phyloP scores from a whole-genome alignment of 345 rosid genomes.

The Nasturtium officinale region DNA sequence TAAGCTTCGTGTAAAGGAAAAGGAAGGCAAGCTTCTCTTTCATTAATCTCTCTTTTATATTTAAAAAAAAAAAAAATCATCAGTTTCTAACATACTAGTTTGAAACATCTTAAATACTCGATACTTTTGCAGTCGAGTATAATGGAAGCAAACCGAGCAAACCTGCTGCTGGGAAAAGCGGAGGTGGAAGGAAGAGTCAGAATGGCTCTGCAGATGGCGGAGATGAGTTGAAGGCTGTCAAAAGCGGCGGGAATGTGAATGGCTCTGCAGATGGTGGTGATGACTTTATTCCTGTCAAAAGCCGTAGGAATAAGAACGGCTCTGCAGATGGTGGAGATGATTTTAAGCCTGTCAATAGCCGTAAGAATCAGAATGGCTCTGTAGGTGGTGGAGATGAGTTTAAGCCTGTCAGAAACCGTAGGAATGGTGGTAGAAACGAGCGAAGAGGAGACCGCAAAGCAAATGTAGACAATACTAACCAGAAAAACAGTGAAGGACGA shows the following conservation, averaged over 20 bases:
- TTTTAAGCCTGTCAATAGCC: neutral
- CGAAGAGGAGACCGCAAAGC: slow-evolving; percentile 16
- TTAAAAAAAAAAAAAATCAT: neutral
- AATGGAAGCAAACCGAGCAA: slow-evolving; percentile 30
- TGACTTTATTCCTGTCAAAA: neutral
- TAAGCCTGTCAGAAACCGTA: slow-evolving; percentile 17
- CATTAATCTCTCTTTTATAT: neutral
- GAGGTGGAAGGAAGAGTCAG: slow-evolving; percentile 32
- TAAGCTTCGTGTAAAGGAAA: slow-evolving; percentile 44
- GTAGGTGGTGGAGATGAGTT: neutral
- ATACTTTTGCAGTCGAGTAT: slow-evolving; percentile 35
- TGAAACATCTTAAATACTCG: neutral
- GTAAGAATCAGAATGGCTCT: neutral
- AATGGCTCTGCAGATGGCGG: slow-evolving; percentile 21
- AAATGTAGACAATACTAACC: slow-evolving; percentile 11
- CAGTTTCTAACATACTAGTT: neutral
- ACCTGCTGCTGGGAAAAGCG: slow-evolving; percentile 16
- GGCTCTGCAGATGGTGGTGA: slow-evolving; percentile 15
- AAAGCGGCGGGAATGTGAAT: neutral
- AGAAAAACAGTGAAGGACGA: slow-evolving; percentile 31
- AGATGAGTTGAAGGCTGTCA: neutral
- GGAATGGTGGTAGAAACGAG: slow-evolving; percentile 19
- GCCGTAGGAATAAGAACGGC: neutral
- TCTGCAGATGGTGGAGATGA: slow-evolving; percentile 35
- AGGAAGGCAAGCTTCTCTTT: slow-evolving; percentile 32